phyloP scores from a whole-genome alignment of 1,284 basidiomycete genomes.

The Fomitopsis schrenkii region DNA sequence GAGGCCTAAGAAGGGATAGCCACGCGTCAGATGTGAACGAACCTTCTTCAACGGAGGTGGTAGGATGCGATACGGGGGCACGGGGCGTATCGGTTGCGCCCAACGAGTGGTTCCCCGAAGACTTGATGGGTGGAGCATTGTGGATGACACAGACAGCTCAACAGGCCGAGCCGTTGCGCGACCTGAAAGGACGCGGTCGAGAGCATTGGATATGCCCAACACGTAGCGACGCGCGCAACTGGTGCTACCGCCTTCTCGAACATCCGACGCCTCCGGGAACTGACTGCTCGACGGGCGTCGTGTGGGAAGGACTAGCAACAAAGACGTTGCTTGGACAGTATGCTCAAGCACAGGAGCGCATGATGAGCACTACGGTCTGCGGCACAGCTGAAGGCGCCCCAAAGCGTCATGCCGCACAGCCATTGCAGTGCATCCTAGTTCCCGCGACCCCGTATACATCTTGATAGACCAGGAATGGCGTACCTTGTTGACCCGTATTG shows the following conservation, averaged over 20 bases:
- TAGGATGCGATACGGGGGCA: neutral
- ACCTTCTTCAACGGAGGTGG: neutral
- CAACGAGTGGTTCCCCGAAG: neutral
- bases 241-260: neutral
- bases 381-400: neutral
- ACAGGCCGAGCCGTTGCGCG: neutral
- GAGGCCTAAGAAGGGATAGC: constrained; percentile 55
- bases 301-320: neutral
- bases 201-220: neutral
- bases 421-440: too few relatives aligned
- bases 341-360: neutral
- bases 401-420: neutral
- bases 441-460: neutral
- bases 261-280: neutral
- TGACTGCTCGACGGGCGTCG: neutral
- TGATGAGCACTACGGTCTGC: neutral
- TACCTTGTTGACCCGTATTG: constrained; percentile 97
- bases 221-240: neutral
- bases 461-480: constrained; percentile 22
- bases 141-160: neutral
- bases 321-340: neutral
- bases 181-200: neutral
- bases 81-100: neutral
- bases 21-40: neutral
- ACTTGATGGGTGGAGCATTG: neutral